These are phyloP conservation scores for Aspergillus steynii DNA, from an alignment of 495 filamentous ascomycete genomes.

Conservation along the genomic window DNA sequence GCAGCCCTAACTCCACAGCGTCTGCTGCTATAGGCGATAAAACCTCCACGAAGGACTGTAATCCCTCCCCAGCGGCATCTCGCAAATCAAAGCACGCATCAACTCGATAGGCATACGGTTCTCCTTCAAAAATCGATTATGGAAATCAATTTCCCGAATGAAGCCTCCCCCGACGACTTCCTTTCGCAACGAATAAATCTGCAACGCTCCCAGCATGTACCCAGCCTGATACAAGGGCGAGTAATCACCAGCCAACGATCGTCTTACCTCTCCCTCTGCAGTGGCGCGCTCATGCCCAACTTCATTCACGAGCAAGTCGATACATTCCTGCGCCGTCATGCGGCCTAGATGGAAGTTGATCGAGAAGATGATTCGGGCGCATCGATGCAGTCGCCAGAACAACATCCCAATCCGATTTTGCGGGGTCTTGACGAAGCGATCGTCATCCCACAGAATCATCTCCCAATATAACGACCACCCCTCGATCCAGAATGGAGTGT, in stretches of 20 bases:
- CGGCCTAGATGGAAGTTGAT: constrained; percentile 51
- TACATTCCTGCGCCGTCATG: constrained; percentile 46
- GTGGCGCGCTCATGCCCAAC: neutral
- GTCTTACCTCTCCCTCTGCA: neutral
- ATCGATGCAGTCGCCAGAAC: constrained; percentile 48
- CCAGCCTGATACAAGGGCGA: neutral
- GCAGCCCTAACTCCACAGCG: too few relatives aligned
- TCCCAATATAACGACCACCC: constrained; percentile 59
- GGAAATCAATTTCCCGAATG: constrained; percentile 48
- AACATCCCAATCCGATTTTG: neutral
- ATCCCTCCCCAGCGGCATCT: neutral
- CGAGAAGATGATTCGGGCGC: constrained; percentile 52
- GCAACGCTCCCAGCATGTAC: neutral
- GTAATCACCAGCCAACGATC: neutral
- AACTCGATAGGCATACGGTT: constrained; percentile 55
- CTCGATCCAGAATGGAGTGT: constrained; percentile 55
- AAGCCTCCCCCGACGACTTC: constrained; percentile 5
- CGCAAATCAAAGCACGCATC: constrained; percentile 40
- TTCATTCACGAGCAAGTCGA: constrained; percentile 33
- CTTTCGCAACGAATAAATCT: neutral
- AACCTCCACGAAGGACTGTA: neutral
- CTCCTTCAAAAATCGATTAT: constrained; percentile 44
- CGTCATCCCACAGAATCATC: constrained; percentile 22
- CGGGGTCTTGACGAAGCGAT: neutral
- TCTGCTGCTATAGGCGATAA: neutral